phyloP scores from a whole-genome alignment of 164 flowering plant species.

The Pachysandra terminalis region DNA sequence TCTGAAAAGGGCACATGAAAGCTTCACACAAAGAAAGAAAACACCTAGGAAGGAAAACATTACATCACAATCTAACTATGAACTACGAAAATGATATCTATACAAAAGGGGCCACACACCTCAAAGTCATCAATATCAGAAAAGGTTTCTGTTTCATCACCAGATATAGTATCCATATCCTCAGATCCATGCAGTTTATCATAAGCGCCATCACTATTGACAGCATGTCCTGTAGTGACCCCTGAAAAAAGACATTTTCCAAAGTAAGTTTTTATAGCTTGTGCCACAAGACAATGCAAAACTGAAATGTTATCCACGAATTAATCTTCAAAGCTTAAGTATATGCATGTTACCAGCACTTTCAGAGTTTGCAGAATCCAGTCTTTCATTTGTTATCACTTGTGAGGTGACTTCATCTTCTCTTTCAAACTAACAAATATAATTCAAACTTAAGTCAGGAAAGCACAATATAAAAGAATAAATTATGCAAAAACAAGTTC shows the following conservation, averaged over 20 bases:
- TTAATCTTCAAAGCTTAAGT: no score
- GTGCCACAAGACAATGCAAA: neutral
- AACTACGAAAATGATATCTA: neutral
- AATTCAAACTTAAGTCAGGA: neutral
- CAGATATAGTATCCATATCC: constrained; percentile 10
- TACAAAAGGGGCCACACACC: constrained; percentile 29
- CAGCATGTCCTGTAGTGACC: constrained; percentile 7
- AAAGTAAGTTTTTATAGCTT: neutral
- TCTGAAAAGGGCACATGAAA: neutral
- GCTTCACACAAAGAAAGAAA: neutral
- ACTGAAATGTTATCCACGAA: neutral
- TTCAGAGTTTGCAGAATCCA: constrained; percentile 11
- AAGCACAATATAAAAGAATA: neutral
- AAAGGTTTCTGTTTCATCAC: constrained; percentile 56
- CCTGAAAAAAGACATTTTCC: constrained; percentile 14
- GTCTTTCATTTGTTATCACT: neutral
- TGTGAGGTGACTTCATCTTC: constrained; percentile 9
- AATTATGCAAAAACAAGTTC: neutral
- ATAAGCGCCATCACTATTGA: constrained; percentile 14
- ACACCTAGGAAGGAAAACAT: neutral
- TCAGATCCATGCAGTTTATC: constrained; percentile 12
- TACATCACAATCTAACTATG: neutral
- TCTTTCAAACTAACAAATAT: constrained; percentile 15
- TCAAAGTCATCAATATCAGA: constrained; percentile 79
- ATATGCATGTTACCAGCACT: constrained; percentile 5